A percentile compares a stretch with the other conserved stretches of the same genome.
These are phyloP conservation scores for Magnolia kwangsiensis DNA, from an alignment of 164 flowering plant species.

Conservation along the genomic window DNA sequence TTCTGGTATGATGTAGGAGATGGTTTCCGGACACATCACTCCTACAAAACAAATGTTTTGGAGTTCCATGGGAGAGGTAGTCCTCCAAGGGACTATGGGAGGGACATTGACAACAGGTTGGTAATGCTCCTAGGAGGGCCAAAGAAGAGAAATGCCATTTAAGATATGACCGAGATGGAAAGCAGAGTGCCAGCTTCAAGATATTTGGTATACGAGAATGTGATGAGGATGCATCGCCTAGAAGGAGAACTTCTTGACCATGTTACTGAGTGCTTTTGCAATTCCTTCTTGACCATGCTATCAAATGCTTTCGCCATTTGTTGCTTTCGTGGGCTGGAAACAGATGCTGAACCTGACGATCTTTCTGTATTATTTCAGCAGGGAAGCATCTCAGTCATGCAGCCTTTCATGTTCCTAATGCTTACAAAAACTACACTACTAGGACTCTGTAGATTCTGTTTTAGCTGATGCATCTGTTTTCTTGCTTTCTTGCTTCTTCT, in stretches of 20 bases:
- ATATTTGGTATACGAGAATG: constrained; percentile 21
- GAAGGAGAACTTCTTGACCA: constrained; percentile 23
- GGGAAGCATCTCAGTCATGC: constrained; percentile 19
- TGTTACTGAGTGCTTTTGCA: not conserved
- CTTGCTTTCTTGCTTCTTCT: not conserved
- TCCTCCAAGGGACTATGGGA: constrained; percentile 24
- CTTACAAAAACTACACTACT: constrained; percentile 14
- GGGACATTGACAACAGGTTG: constrained; percentile 28
- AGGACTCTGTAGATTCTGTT: constrained; percentile 13
- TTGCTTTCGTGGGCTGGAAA: constrained; percentile 9
- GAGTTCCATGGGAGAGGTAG: constrained; percentile 30
- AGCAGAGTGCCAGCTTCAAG: constrained; percentile 15
- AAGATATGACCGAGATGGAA: constrained; percentile 25
- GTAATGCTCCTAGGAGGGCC: constrained; percentile 25
- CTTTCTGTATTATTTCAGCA: constrained; percentile 18
- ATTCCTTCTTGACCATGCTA: too few relatives aligned
- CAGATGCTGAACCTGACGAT: constrained; percentile 22
- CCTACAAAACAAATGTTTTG: constrained; percentile 20
- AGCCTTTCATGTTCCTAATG: constrained; percentile 8
- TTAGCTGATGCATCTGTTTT: constrained; percentile 13
- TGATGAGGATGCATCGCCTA: constrained; percentile 25
- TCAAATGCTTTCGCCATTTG: constrained; percentile 5
- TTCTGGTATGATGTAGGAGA: constrained; percentile 27
- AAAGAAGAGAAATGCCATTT: constrained; percentile 29
- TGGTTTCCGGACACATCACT: constrained; percentile 19